Evolutionary conservation across 1,284 basidiomycete genomes (phyloP), one percentile per base, ranked within the genome.

Genomic region (Xerocomus nothofagi): DNA sequence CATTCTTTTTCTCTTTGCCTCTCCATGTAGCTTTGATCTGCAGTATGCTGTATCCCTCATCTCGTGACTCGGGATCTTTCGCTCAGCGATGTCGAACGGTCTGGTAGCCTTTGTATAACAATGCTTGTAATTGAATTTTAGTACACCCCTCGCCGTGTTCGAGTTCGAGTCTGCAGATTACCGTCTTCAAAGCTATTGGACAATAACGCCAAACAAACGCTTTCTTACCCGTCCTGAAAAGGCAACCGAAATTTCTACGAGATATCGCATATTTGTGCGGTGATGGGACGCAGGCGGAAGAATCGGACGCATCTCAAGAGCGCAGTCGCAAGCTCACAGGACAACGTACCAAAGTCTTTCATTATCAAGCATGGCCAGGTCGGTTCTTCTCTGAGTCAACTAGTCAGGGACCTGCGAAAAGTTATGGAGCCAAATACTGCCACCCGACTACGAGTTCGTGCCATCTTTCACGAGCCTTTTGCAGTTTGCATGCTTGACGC

Each of bases 391-490:
- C 79, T 97, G 45, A 73, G 84, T 4, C 88, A 93, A 60, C 84
- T 99, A 27, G 94, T 98, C 14, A 81, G 88, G 45, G 97, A 99
- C 71, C 76, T 98, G 62, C 79, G 97, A 60, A 91, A 91, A 69
- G 88, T 97, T 54, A 93, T 99, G 91, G 97, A 99, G 71, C 97
- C 97, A 52, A 94, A 98, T 69, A 99, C 97, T 18, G 97, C 96
- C 6, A 88, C 86, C 53, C 80, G 95, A 43, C 79, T 99, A 17
- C 85, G 76, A 72, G 93, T 94, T 59, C 56, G 82, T 75, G 24
- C 39, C 26, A 9, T 44, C 44, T 47, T 56, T 39, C 34, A 8
- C 30, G 1, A n/a, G 1, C 18, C n/a, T 31, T 39, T 29, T 26
- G 41, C 23, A 23, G 33, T 31, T 12, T 18, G 17, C n/a, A 34